Evolutionary conservation across 371 early-diverging fungal species (phyloP).

Genomic region (Catenaria anguillulae): DNA sequence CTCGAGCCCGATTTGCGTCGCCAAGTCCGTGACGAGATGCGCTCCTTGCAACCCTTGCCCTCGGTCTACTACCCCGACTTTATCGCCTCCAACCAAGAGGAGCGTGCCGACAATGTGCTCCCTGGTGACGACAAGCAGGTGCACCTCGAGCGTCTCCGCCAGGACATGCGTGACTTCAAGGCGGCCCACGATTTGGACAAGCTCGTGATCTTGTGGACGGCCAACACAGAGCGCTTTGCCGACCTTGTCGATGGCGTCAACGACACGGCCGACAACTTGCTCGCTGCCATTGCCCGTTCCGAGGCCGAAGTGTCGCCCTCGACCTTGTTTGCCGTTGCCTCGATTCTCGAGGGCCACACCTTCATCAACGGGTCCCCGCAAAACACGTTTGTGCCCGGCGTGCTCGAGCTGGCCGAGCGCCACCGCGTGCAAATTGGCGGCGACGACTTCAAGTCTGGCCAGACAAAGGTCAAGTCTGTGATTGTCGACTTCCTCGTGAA

Average conservation of each 20-base stretch:
- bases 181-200: conserved; percentile 65
- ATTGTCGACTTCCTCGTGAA: conserved; percentile 92
- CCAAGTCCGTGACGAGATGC: conserved; percentile 67
- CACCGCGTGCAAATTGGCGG: conserved; percentile 83
- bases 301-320: conserved; percentile 88
- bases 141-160: conserved; percentile 76
- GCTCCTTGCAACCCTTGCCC: conserved; percentile 63
- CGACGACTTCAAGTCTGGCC: conserved; percentile 97
- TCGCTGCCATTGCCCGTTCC: conserved; percentile 55
- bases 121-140: conserved; percentile 64
- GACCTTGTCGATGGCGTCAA: conserved; percentile 73
- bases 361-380: conserved; percentile 97
- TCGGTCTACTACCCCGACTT: conserved; percentile 93
- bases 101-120: conserved; percentile 83
- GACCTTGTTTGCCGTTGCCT: conserved; percentile 90
- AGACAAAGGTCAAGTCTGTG: conserved; percentile 97
- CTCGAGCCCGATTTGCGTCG: conserved; percentile 89
- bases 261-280: conserved; percentile 84
- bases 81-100: conserved; percentile 91
- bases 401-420: conserved; percentile 71
- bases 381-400: conserved; percentile 94
- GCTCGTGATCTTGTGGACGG: conserved; percentile 94
- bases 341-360: conserved; percentile 80
- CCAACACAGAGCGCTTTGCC: conserved; percentile 89
- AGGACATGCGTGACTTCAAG: conserved; percentile 89